phyloP scores from a whole-genome alignment of 192 early-diverging fungal genomes.

The Linderina pennispora region DNA sequence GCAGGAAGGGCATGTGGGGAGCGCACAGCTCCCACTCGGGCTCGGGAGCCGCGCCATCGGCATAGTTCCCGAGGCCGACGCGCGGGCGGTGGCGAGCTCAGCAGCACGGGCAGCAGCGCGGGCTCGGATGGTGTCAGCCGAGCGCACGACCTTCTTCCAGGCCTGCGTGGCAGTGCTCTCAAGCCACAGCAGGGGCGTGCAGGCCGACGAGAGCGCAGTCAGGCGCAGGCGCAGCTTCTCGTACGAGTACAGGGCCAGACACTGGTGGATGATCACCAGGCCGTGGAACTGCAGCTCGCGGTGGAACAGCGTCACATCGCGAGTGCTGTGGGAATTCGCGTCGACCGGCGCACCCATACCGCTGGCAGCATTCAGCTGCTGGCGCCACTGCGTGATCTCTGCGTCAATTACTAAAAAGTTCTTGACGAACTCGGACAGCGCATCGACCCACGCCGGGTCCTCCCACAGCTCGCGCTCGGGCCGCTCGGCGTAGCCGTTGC shows the following conservation, averaged over 20 bases:
- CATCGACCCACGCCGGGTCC: constrained; percentile 36
- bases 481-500: constrained; percentile 36
- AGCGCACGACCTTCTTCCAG: constrained; percentile 42
- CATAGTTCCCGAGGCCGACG: constrained; percentile 37
- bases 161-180: constrained; percentile 43
- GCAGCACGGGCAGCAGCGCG: constrained; percentile 27
- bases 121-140: constrained; percentile 36
- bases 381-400: constrained; percentile 45
- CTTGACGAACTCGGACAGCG: constrained; percentile 38
- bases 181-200: constrained; percentile 45
- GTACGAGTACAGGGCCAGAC: constrained; percentile 40
- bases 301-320: constrained; percentile 43
- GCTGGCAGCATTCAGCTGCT: constrained; percentile 40
- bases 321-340: constrained; percentile 27
- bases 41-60: constrained; percentile 39
- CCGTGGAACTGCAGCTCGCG: constrained; percentile 46
- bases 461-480: constrained; percentile 33
- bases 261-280: constrained; percentile 44
- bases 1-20: constrained; percentile 45
- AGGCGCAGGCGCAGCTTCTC: constrained; percentile 44
- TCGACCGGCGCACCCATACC: constrained; percentile 21
- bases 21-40: constrained; percentile 49
- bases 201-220: constrained; percentile 28
- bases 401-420: constrained; percentile 45
- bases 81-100: constrained; percentile 30